Evolutionary conservation across 164 flowering plant genomes (phyloP).

Genomic region (Platanus orientalis): DNA sequence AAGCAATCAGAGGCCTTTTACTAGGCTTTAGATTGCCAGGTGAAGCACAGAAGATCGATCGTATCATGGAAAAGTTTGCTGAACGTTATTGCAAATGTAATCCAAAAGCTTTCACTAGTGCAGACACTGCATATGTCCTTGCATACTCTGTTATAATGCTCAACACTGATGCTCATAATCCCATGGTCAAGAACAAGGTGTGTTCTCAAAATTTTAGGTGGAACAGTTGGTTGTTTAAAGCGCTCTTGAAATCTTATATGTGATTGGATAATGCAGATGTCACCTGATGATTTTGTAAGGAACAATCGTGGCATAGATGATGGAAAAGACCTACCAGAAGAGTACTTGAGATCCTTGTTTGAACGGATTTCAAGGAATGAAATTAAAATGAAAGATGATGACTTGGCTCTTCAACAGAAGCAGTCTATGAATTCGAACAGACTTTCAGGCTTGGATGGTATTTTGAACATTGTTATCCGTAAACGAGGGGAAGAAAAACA

Average conservation of each 20-base stretch:
- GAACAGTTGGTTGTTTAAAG: not conserved
- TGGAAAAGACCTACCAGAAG: constrained; percentile 97
- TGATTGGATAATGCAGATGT: constrained; percentile 63
- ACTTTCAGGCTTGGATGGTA: constrained; percentile 83
- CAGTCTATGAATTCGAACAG: constrained; percentile 73
- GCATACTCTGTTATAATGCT: constrained; percentile 97
- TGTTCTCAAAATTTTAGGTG: not conserved
- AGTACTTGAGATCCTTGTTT: constrained; percentile 82
- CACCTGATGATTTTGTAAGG: constrained; percentile 94
- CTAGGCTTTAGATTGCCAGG: constrained; percentile 98
- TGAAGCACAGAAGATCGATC: constrained; percentile 99
- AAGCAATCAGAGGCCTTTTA: constrained; percentile 84
- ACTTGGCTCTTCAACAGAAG: constrained; percentile 66
- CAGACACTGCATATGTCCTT: constrained; percentile 98
- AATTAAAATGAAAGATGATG: constrained; percentile 95
- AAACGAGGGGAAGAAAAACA: constrained; percentile 70
- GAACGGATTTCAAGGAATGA: constrained; percentile 89
- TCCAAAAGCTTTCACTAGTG: constrained; percentile 86
- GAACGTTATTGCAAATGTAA: constrained; percentile 98
- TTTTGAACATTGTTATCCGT: constrained; percentile 87
- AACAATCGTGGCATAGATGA: constrained; percentile 99
- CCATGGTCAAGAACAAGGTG: constrained; percentile 97
- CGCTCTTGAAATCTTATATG: not conserved
- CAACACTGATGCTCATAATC: constrained; percentile 97
- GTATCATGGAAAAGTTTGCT: constrained; percentile 99